These are phyloP conservation scores for Planoprotostelium fungivorum DNA, from an alignment of 78 protist genomes.

Conservation along the genomic window DNA sequence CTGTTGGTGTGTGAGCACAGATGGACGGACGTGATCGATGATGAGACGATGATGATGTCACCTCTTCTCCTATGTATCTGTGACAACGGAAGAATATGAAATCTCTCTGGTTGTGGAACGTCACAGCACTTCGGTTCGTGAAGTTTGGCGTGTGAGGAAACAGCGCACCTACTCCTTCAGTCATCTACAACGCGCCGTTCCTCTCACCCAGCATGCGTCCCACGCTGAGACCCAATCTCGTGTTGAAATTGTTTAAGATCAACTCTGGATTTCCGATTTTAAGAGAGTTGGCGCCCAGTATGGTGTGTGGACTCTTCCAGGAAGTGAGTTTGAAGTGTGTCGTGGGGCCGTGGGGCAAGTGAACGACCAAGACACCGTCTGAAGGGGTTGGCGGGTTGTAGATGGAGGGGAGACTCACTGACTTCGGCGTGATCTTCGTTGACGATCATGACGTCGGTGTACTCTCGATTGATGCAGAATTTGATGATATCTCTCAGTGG, in stretches of 20 bases:
- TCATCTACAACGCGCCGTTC: too few species aligned
- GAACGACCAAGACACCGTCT: conserved; percentile 71
- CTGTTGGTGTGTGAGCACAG: neutral
- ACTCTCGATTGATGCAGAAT: conserved; percentile 71
- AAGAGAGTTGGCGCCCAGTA: conserved; percentile 41
- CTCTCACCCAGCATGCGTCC: conserved; percentile 87
- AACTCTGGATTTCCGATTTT: conserved; percentile 74
- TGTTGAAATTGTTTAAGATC: conserved; percentile 88
- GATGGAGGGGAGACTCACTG: conserved; percentile 10
- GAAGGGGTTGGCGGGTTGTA: neutral
- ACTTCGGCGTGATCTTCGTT: conserved; percentile 66
- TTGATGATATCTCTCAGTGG: conserved; percentile 73
- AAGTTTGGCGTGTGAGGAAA: conserved; percentile 90
- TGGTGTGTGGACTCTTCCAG: conserved; percentile 44
- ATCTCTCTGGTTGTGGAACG: conserved; percentile 97
- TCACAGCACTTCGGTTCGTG: conserved; percentile 87
- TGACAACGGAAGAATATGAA: conserved; percentile 96
- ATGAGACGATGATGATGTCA: too few species aligned
- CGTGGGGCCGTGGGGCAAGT: conserved; percentile 98
- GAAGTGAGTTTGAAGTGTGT: conserved; percentile 82
- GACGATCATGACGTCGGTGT: conserved; percentile 90
- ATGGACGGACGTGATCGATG: neutral
- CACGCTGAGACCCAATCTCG: conserved; percentile 88
- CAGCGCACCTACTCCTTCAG: conserved; percentile 28
- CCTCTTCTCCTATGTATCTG: conserved; percentile 65